Conservation (phyloP, 768 basidiomycete genomes). For the Boletales sp. region DNA sequence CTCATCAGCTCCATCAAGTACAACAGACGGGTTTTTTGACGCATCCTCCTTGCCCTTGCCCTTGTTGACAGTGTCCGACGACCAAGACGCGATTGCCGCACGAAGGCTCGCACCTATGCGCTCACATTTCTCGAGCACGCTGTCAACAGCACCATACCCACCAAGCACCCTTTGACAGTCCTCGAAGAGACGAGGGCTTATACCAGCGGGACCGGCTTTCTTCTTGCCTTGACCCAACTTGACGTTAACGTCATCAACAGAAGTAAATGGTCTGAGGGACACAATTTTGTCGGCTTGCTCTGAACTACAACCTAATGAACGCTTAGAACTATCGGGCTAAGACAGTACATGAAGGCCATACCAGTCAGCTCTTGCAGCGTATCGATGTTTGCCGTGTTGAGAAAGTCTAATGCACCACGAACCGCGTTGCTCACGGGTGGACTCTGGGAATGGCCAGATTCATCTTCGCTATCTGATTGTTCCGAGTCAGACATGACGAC, state of each 20-base stretch:
- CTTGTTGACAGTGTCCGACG: conserved; percentile 32
- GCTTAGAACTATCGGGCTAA: conserved; percentile 3
- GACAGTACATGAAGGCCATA: conserved; percentile 28
- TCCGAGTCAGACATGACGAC: conserved; percentile 64
- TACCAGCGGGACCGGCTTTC: conserved; percentile 75
- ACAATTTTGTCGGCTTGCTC: conserved; percentile 83
- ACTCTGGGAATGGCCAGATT: conserved; percentile 31
- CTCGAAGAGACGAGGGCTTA: conserved; percentile 88
- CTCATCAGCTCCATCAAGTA: conserved; percentile 45
- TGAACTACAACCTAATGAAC: conserved; percentile 59
- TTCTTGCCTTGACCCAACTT: conserved; percentile 87
- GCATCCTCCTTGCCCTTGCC: conserved; percentile 39
- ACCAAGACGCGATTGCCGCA: conserved; percentile 78
- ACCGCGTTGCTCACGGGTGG: conserved; percentile 40
- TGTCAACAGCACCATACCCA: conserved; percentile 86
- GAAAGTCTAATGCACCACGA: conserved; percentile 58
- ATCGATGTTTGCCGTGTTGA: conserved; percentile 60
- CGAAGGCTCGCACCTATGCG: conserved; percentile 73
- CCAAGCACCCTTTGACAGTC: conserved; percentile 82
- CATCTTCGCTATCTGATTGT: conserved; percentile 47
- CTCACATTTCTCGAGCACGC: conserved; percentile 85
- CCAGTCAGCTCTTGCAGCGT: conserved; percentile 76
- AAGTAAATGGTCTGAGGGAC: conserved; percentile 74
- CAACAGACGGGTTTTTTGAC: conserved; percentile 16
- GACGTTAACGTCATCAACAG: conserved; percentile 65